These are phyloP conservation scores for Solanum sejunctum DNA, from an alignment of 257 asterid genomes.

Conservation along the genomic window DNA sequence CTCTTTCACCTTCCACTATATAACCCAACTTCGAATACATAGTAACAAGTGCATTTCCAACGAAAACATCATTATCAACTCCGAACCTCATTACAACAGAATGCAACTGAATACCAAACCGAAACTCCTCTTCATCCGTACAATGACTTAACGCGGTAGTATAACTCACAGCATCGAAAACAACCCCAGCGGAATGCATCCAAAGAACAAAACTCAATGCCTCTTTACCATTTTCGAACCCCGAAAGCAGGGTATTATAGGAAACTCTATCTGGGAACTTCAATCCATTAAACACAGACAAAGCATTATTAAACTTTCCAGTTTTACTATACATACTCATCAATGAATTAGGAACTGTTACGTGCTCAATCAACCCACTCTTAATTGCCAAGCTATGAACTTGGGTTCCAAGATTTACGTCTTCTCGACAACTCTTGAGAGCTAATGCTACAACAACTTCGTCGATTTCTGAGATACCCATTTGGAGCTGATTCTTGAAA, in stretches of 20 bases:
- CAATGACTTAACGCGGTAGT: conserved; percentile 61
- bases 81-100: conserved; percentile 42
- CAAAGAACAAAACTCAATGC: conserved; percentile 47
- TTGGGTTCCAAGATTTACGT: conserved; percentile 38
- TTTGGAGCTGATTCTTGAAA: conserved; percentile 43
- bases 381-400: conserved; percentile 51
- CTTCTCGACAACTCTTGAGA: conserved; percentile 53
- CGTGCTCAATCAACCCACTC: conserved; percentile 25
- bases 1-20: conserved; percentile 42
- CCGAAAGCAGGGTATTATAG: conserved; percentile 66
- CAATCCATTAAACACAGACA: conserved; percentile 31
- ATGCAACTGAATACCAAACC: conserved; percentile 54
- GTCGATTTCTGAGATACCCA: conserved; percentile 37
- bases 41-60: conserved; percentile 73
- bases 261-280: conserved; percentile 69
- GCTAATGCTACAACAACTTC: conserved; percentile 63
- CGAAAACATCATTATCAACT: conserved; percentile 35
- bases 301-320: conserved; percentile 27
- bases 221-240: conserved; percentile 37
- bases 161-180: conserved; percentile 59
- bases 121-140: conserved; percentile 35
- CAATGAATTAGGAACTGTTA: conserved; percentile 65
- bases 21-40: conserved; percentile 59
- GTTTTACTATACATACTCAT: conserved; percentile 77
- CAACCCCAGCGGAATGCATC: conserved; percentile 46